Evolutionary conservation across 2,329 filamentous ascomycete genomes (phyloP).

Genomic region (Verticillium albo-atrum): DNA sequence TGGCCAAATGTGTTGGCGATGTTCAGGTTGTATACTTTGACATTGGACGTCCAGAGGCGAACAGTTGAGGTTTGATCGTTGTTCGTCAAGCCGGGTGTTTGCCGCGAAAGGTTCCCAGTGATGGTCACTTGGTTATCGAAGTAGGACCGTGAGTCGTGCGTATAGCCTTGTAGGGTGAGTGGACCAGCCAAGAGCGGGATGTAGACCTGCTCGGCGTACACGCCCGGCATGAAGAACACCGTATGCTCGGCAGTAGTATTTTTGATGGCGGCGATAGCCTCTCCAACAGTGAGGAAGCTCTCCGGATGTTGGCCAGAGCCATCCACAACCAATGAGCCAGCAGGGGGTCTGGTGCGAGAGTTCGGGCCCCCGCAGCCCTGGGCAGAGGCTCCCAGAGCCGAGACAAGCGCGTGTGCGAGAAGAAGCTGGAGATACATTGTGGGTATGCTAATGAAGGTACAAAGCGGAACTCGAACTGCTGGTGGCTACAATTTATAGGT

Average conservation of each 20-base stretch:
- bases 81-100: constrained; percentile 31
- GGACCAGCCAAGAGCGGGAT: constrained; percentile 3
- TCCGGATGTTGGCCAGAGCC: constrained; percentile 1
- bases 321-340: constrained; percentile 3
- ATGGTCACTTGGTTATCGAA: constrained; percentile 44
- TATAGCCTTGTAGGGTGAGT: constrained; percentile 52
- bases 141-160: constrained; percentile 35
- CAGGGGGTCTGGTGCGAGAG: constrained; percentile 1
- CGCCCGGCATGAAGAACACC: constrained; percentile 55
- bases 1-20: constrained; percentile 35
- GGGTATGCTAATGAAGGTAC: too few species aligned
- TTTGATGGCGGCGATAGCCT: constrained; percentile 11
- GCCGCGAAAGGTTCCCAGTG: constrained; percentile 20
- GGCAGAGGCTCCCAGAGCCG: neutral
- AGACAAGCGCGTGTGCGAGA: too few species aligned
- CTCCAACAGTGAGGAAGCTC: constrained; percentile 6
- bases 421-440: neutral
- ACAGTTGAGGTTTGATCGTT: constrained; percentile 38
- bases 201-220: constrained; percentile 34
- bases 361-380: constrained; percentile 3
- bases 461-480: too few species aligned
- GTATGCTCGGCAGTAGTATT: constrained; percentile 18
- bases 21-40: constrained; percentile 41
- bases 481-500: too few species aligned
- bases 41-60: constrained; percentile 49